phyloP scores from a whole-genome alignment of 2,329 filamentous ascomycete species.

The Botrytis fabae region DNA sequence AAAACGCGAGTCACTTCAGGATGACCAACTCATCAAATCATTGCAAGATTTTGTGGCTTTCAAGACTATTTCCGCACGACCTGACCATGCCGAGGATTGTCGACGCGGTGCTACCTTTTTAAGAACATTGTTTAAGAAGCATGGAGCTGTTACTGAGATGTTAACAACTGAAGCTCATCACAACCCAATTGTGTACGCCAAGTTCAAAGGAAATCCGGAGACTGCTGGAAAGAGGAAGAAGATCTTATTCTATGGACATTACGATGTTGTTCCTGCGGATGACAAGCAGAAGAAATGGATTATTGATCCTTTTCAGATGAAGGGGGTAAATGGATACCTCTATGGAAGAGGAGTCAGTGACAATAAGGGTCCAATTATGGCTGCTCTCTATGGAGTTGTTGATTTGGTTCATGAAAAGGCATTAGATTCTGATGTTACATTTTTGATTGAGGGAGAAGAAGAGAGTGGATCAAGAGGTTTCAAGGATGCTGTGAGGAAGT shows the following conservation, averaged over 20 bases:
- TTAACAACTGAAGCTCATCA: conserved; percentile 74
- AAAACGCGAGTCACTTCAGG: conserved; percentile 38
- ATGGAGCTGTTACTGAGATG: conserved; percentile 87
- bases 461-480: conserved; percentile 93
- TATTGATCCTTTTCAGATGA: conserved; percentile 84
- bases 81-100: conserved; percentile 87
- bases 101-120: conserved; percentile 89
- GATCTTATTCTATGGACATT: conserved; percentile 95
- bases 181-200: conserved; percentile 92
- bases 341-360: conserved; percentile 97
- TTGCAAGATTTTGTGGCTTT: conserved; percentile 86
- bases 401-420: conserved; percentile 83
- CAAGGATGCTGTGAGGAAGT: conserved; percentile 73
- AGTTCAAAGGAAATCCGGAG: conserved; percentile 75
- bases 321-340: conserved; percentile 85
- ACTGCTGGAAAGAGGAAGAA: conserved; percentile 71
- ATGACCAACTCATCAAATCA: conserved; percentile 65
- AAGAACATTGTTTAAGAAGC: conserved; percentile 84
- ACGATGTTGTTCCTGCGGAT: conserved; percentile 93
- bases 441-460: conserved; percentile 95
- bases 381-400: conserved; percentile 89
- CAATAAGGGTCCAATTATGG: conserved; percentile 95
- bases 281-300: conserved; percentile 80
- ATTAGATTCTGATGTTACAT: conserved; percentile 84
- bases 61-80: conserved; percentile 85